These are phyloP conservation scores for Leccinum obscurum DNA, from an alignment of 768 basidiomycete genomes.

Conservation along the genomic window DNA sequence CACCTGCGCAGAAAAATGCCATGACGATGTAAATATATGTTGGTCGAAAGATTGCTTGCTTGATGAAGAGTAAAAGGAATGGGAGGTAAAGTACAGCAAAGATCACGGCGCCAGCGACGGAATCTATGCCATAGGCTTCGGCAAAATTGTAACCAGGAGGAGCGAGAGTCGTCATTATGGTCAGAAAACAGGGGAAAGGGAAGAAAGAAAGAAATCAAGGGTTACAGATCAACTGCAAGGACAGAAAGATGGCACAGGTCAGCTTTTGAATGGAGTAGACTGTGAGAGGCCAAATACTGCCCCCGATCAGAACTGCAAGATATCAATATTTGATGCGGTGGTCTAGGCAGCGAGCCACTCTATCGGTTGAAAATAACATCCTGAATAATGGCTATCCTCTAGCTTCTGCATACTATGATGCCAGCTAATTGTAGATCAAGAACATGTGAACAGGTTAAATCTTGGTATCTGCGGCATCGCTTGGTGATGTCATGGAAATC, in stretches of 20 bases:
- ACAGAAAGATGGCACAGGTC: background rate
- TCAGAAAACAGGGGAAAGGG: background rate
- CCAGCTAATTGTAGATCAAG: background rate
- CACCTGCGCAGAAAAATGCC: conserved; percentile 31
- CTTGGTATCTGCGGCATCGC: background rate
- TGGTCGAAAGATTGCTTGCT: conserved; percentile 20
- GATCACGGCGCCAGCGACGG: conserved; percentile 33
- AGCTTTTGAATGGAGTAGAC: conserved; percentile 17
- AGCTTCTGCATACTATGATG: background rate
- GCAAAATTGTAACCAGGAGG: conserved; percentile 26
- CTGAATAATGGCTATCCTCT: background rate
- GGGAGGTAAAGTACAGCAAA: conserved; percentile 34
- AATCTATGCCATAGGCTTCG: conserved; percentile 28
- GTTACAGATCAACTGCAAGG: conserved; percentile 25
- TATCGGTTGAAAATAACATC: background rate
- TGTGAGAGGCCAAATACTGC: conserved; percentile 12
- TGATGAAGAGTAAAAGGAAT: conserved; percentile 25
- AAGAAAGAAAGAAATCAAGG: background rate
- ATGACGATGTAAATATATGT: conserved; percentile 32
- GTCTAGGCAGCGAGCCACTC: background rate
- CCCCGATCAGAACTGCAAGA: background rate
- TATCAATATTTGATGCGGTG: background rate
- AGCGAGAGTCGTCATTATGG: conserved; percentile 19
- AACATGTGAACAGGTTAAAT: background rate
- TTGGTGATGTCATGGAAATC: background rate